These are phyloP conservation scores for Mayamaea pseudoterrestris DNA, from an alignment of 108 stramenopile species.

Conservation along the genomic window DNA sequence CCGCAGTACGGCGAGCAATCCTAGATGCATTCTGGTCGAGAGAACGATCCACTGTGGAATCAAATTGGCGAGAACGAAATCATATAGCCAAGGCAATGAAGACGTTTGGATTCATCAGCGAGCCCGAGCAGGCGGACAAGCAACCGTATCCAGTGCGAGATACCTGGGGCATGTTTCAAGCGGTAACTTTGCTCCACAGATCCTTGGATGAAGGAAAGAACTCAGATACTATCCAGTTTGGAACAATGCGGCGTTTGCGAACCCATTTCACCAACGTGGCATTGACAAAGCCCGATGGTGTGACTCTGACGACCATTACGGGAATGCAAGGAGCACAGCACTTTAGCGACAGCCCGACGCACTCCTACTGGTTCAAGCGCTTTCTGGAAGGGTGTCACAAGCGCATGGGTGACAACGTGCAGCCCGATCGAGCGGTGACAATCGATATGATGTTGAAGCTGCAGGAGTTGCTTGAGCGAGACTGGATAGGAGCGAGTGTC, in stretches of 20 bases:
- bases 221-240: slow-evolving; percentile 10
- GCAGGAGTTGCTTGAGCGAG: not conserved
- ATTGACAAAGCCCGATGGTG: slow-evolving; percentile 7
- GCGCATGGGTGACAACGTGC: slow-evolving; percentile 10
- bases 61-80: not conserved
- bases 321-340: not conserved
- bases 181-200: slow-evolving; percentile 14
- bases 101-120: not conserved
- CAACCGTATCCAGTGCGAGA: slow-evolving; percentile 18
- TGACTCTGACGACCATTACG: slow-evolving; percentile 2
- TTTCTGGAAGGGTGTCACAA: slow-evolving; percentile 5
- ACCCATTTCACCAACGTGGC: not conserved
- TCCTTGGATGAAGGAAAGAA: slow-evolving; percentile 14
- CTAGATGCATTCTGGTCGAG: slow-evolving; percentile 41
- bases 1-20: slow-evolving; percentile 25
- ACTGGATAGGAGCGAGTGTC: not conserved
- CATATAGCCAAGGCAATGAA: not conserved
- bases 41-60: slow-evolving; percentile 18
- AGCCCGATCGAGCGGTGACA: slow-evolving; percentile 4
- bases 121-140: not conserved
- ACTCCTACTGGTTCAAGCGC: slow-evolving; percentile 3
- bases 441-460: slow-evolving; percentile 5
- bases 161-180: slow-evolving; percentile 13
- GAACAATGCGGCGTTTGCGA: slow-evolving; percentile 11
- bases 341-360: not conserved